Percentiles rank a stretch among this genome's conserved stretches.
Evolutionary conservation across 2,329 filamentous ascomycete genomes (phyloP).

Genomic region (Calonectria pseudoreteaudii): DNA sequence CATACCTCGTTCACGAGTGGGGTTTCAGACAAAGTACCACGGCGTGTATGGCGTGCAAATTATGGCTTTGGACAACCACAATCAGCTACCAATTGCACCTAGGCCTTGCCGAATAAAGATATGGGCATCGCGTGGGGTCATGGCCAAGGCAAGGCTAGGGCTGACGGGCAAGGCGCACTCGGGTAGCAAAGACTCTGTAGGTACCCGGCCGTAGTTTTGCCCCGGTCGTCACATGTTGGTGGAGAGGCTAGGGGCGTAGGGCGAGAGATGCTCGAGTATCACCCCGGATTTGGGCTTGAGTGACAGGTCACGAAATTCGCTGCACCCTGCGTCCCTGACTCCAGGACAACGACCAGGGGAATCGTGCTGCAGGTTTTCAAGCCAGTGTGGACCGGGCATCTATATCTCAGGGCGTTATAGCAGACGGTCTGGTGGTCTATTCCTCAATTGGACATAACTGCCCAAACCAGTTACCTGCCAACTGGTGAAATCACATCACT

Average conservation of each 20-base stretch:
- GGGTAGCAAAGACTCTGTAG: slow-evolving; percentile 27
- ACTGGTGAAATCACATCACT: not conserved
- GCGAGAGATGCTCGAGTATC: slow-evolving; percentile 19
- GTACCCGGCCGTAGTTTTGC: slow-evolving; percentile 35
- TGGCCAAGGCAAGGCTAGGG: slow-evolving; percentile 34
- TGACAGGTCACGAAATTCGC: slow-evolving; percentile 27
- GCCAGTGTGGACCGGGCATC: slow-evolving; percentile 22
- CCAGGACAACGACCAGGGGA: slow-evolving; percentile 15
- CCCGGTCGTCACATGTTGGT: slow-evolving; percentile 39
- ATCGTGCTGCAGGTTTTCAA: slow-evolving; percentile 25
- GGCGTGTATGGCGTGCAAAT: not conserved
- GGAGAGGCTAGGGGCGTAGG: slow-evolving; percentile 29
- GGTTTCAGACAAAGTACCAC: slow-evolving; percentile 1
- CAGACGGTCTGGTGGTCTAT: not conserved
- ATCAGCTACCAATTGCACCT: not conserved
- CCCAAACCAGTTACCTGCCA: not conserved
- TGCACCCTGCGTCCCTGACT: slow-evolving; percentile 23
- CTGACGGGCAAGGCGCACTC: slow-evolving; percentile 31
- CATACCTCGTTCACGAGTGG: not conserved
- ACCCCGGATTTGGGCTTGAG: slow-evolving; percentile 39
- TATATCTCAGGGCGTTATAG: slow-evolving; percentile 11
- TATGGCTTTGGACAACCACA: not conserved
- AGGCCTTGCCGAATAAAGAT: not conserved
- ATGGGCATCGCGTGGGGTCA: slow-evolving; percentile 32
- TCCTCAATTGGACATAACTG: not conserved